Evolutionary conservation across 495 filamentous ascomycete genomes (phyloP), one percentile per base, ranked within the genome.

Genomic region (Penicillium atrosanguineum): DNA sequence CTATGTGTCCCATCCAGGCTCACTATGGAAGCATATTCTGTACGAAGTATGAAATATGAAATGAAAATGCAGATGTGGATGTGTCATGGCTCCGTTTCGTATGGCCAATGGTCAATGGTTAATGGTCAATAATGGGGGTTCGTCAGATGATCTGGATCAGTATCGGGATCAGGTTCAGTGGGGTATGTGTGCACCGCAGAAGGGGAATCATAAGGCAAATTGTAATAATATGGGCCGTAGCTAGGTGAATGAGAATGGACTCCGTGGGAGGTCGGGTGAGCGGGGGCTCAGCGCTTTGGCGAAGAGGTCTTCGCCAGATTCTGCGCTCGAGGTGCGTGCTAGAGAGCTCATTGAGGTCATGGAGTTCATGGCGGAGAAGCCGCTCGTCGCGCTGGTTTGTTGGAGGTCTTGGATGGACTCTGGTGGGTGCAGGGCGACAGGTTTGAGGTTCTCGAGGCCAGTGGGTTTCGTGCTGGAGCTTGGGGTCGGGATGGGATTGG

Each of bases 211-310:
- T 67, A 55, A 57, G 42, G 51, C 51, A 56, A 53, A 52, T 57
- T 52, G 48, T 59, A 31, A 59, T 37, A 57, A 44, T 45, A 16
- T n/a, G 7, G 15, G 16, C 16, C n/a, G 9, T 40, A 7, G 23
- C 56, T 31, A 63, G 55, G 69, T 67, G 55, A 82, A 81, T 11
- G 76, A 80, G 60, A 90, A 90, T 7, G 87, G 88, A 59, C 87
- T 92, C 46, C 82, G 84, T 39, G 77, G 80, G 62, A 91, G 87
- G 61, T 91, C 89, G 0, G 90, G 89, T 53, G 86, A 87, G 29
- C 88, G 80, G 7, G 89, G 89, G 56, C 86, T 88, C 76, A 95
- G 80, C 16, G 88, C 86, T 47, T 91, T 79, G 18, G 89, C 88
- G 62, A 93, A 95, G 23, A 92, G 74, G 12, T 86, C 89, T 40